Conservation (phyloP, 352 stramenopile species). For the Sclerospora graminicola region DNA sequence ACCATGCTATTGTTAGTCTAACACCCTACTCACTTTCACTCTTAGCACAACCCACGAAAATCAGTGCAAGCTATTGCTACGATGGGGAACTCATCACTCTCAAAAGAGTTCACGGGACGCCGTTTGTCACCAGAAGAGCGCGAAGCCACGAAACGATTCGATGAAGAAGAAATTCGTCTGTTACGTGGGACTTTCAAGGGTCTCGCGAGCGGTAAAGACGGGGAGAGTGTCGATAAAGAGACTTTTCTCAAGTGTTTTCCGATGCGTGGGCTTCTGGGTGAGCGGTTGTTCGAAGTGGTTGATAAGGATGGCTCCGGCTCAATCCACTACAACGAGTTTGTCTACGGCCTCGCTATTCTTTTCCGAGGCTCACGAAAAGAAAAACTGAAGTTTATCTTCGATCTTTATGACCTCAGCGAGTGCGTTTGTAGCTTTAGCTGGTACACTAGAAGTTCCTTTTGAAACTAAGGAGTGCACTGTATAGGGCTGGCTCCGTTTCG, state of each 20-base stretch:
- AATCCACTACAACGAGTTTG: slow-evolving; percentile 89
- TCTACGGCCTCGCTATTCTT: slow-evolving; percentile 82
- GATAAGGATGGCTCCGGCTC: slow-evolving; percentile 83
- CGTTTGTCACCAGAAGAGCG: slow-evolving; percentile 42
- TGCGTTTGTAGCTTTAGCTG: slow-evolving; percentile 11
- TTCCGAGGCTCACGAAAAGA: slow-evolving; percentile 81
- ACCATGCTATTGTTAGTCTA: slow-evolving; percentile 12
- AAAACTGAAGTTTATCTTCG: slow-evolving; percentile 90
- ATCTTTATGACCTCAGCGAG: slow-evolving; percentile 87
- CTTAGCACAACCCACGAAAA: slow-evolving; percentile 1
- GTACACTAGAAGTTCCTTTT: background rate
- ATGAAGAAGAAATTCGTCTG: slow-evolving; percentile 65
- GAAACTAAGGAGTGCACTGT: slow-evolving; percentile 10
- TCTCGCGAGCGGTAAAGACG: slow-evolving; percentile 49
- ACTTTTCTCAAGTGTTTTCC: slow-evolving; percentile 92
- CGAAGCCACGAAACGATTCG: slow-evolving; percentile 67
- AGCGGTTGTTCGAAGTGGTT: slow-evolving; percentile 89
- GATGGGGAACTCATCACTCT: slow-evolving; percentile 62
- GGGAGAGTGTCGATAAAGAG: slow-evolving; percentile 81
- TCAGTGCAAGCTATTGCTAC: too few relatives aligned
- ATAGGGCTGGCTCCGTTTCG: slow-evolving; percentile 75
- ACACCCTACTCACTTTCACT: slow-evolving; percentile 10
- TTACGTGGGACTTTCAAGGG: slow-evolving; percentile 76
- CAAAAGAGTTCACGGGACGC: slow-evolving; percentile 40
- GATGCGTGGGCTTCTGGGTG: slow-evolving; percentile 82